A percentile compares a stretch with the other conserved stretches of the same genome.
phyloP scores from a whole-genome alignment of 202 grass and related monocot genomes.

The Elaeis oleifera region DNA sequence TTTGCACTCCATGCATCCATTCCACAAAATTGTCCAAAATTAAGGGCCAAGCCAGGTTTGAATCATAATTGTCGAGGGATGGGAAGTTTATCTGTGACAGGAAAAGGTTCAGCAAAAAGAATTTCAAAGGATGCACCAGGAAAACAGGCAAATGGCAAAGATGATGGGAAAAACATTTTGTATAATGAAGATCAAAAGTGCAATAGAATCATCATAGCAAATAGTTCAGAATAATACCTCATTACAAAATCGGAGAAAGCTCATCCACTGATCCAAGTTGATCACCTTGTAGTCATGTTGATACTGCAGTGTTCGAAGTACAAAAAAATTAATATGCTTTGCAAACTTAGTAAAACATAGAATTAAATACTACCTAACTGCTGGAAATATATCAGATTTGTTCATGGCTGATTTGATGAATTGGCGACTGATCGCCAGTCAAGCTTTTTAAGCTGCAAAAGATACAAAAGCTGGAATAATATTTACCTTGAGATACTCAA shows the following conservation, averaged over 20 bases:
- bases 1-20: constrained; percentile 70
- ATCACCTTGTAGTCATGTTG: constrained; percentile 99
- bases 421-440: no score
- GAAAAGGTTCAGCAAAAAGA: constrained; percentile 8
- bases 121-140: not conserved
- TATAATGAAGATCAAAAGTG: not conserved
- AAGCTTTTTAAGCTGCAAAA: not conserved
- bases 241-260: constrained; percentile 92
- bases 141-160: no score
- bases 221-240: constrained; percentile 42
- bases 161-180: no score
- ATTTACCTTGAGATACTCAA: constrained; percentile 75
- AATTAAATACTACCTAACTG: not conserved
- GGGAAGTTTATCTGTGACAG: constrained; percentile 84
- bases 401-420: no score
- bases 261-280: constrained; percentile 98
- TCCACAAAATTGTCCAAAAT: constrained; percentile 99
- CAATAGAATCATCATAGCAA: not conserved
- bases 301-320: constrained; percentile 35
- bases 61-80: constrained; percentile 89
- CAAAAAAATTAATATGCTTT: constrained; percentile 9
- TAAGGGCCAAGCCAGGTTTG: constrained; percentile 86
- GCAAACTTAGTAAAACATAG: no score
- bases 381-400: not conserved
- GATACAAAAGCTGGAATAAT: not conserved